Conservation (phyloP, 495 filamentous ascomycete genomes). For the Geopyxis carbonaria region DNA sequence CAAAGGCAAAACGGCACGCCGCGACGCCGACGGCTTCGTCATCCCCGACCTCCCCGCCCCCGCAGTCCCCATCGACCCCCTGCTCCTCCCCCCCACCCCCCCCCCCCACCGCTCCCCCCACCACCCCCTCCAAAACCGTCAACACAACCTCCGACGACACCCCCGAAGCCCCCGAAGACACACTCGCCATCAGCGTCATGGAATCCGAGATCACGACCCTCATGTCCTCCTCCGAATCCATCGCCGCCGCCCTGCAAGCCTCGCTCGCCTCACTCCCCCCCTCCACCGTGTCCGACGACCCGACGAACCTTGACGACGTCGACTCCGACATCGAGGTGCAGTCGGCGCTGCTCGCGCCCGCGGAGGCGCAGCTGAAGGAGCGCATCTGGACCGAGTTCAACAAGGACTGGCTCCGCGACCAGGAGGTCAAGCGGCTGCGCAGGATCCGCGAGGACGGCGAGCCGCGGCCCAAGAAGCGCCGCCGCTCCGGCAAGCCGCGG, state of each 20-base stretch:
- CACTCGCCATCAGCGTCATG: constrained; percentile 18
- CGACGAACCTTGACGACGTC: constrained; percentile 41
- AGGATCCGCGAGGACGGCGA: constrained; percentile 39
- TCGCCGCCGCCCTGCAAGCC: constrained; percentile 10
- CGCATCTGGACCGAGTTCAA: constrained; percentile 87
- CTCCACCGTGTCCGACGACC: constrained; percentile 14
- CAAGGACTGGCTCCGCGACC: constrained; percentile 67
- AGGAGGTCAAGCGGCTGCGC: constrained; percentile 45
- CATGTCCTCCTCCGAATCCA: constrained; percentile 12
- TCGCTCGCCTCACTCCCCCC: constrained; percentile 10
- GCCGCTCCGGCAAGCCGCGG: constrained; percentile 35
- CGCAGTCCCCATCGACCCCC: constrained; percentile 15
- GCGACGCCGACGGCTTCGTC: constrained; percentile 39
- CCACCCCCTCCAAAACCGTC: not conserved
- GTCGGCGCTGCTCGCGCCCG: constrained; percentile 51
- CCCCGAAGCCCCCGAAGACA: constrained; percentile 13
- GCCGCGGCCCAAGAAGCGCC: constrained; percentile 33
- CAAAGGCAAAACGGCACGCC: constrained; percentile 15
- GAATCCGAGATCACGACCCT: constrained; percentile 19
- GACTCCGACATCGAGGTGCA: constrained; percentile 69
- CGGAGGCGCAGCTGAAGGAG: constrained; percentile 63
- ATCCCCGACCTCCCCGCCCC: constrained; percentile 34
- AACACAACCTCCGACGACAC: constrained; percentile 5
- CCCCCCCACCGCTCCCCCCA: not conserved
- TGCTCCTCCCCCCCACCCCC: not conserved